Evolutionary conservation across 2,329 filamentous ascomycete species (phyloP).

Genomic region (Colletotrichum euphorbiae): DNA sequence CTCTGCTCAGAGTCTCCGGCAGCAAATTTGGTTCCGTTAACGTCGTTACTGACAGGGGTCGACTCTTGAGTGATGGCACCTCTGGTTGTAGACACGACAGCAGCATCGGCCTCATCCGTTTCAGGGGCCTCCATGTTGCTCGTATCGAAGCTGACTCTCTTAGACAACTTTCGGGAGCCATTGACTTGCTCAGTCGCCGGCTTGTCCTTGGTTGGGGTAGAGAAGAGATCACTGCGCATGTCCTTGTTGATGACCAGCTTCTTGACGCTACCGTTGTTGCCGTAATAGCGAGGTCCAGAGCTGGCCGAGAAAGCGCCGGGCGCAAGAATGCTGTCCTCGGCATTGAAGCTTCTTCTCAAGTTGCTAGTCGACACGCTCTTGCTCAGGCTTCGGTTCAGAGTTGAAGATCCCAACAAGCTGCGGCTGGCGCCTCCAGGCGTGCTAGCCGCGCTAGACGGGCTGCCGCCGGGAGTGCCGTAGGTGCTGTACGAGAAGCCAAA

Average conservation of each 20-base stretch:
- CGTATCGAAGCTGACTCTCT: conserved; percentile 93
- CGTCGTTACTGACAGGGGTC: conserved; percentile 8
- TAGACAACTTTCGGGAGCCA: conserved; percentile 71
- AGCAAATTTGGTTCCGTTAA: conserved; percentile 45
- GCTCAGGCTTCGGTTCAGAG: conserved; percentile 76
- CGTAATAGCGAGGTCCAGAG: conserved; percentile 71
- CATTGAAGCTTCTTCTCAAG: conserved; percentile 82
- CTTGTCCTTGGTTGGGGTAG: conserved; percentile 68
- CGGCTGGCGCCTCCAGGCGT: conserved; percentile 76
- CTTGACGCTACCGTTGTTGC: conserved; percentile 81
- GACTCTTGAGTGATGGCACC: conserved; percentile 11
- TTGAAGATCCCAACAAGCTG: conserved; percentile 72
- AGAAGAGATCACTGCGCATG: conserved; percentile 79
- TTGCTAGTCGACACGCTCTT: conserved; percentile 93
- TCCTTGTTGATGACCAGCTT: conserved; percentile 92
- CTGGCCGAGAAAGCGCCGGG: conserved; percentile 86
- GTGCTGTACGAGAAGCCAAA: conserved; percentile 95
- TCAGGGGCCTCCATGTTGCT: conserved; percentile 58
- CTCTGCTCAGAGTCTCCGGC: conserved; percentile 74
- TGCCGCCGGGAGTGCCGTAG: conserved; percentile 83
- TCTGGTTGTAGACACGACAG: conserved; percentile 6
- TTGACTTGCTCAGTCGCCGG: conserved; percentile 54
- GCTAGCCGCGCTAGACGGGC: conserved; percentile 74
- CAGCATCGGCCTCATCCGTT: conserved; percentile 23
- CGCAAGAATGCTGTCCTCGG: conserved; percentile 86